These are phyloP conservation scores for Chimonanthus praecox DNA, from an alignment of 164 flowering plant genomes.

Conservation along the genomic window DNA sequence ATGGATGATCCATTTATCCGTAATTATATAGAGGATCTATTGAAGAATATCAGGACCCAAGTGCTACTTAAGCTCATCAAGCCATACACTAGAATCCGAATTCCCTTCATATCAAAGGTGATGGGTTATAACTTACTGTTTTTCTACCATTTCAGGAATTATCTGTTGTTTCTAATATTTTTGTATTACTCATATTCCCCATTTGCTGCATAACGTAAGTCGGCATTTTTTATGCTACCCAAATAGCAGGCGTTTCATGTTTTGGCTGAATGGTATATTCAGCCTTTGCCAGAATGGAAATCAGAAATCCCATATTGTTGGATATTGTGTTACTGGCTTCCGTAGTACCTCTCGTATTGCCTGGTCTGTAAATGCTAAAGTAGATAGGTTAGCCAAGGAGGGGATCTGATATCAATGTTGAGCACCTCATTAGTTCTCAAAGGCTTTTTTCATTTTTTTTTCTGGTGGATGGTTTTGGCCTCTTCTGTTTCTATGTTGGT, in stretches of 20 bases:
- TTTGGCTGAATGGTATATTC: neutral
- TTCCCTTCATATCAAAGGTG: constrained; percentile 94
- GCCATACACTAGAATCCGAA: constrained; percentile 89
- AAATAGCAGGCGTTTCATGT: neutral
- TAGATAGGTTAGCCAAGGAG: no score
- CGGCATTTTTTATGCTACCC: neutral
- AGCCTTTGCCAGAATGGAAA: no score
- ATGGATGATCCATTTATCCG: constrained; percentile 97
- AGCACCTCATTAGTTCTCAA: no score
- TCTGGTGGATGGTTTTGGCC: no score
- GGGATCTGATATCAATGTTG: no score
- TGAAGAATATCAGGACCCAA: constrained; percentile 91
- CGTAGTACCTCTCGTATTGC: no score
- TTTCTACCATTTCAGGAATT: neutral
- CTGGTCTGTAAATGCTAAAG: no score
- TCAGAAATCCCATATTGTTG: no score
- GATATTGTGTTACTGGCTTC: no score
- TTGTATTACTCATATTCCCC: neutral
- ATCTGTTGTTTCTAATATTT: neutral
- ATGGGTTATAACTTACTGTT: neutral
- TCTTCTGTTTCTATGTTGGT: no score
- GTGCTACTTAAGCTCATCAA: constrained; percentile 95
- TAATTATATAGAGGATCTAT: constrained; percentile 86
- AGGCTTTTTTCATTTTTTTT: no score
- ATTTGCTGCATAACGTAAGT: neutral